Conservation (phyloP, 352 stramenopile genomes). For the Albugo laibachii region DNA sequence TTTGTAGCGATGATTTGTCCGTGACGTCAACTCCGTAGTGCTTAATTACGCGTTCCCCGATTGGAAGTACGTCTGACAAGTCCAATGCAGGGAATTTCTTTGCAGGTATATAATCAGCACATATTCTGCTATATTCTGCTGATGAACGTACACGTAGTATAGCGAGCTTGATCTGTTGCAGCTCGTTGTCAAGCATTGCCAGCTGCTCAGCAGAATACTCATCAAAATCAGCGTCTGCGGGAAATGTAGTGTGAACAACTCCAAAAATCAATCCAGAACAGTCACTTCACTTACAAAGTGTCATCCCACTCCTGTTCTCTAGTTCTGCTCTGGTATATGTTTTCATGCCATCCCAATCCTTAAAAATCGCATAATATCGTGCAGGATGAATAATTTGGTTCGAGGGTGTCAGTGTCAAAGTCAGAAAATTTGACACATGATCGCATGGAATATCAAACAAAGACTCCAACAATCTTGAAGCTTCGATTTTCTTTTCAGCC, state of each 20-base stretch:
- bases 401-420: conserved; percentile 82
- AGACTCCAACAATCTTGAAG: conserved; percentile 58
- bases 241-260: background rate
- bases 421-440: conserved; percentile 85
- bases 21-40: conserved; percentile 83
- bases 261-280: conserved; percentile 1
- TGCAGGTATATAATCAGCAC: background rate
- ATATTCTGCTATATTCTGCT: background rate
- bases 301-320: conserved; percentile 70
- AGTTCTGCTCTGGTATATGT: conserved; percentile 74
- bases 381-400: conserved; percentile 89
- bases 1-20: conserved; percentile 68
- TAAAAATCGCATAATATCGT: conserved; percentile 85
- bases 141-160: conserved; percentile 26
- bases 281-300: conserved; percentile 44
- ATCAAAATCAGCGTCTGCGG: conserved; percentile 79
- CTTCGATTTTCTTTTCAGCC: conserved; percentile 60
- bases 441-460: conserved; percentile 84
- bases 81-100: conserved; percentile 80
- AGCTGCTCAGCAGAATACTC: conserved; percentile 84
- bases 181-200: conserved; percentile 84
- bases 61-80: conserved; percentile 78
- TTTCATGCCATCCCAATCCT: conserved; percentile 80
- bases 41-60: conserved; percentile 80
- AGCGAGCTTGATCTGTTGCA: conserved; percentile 83